Conservation (phyloP, 805 yeast genomes). For the Middelhovenomyces tepae region DNA sequence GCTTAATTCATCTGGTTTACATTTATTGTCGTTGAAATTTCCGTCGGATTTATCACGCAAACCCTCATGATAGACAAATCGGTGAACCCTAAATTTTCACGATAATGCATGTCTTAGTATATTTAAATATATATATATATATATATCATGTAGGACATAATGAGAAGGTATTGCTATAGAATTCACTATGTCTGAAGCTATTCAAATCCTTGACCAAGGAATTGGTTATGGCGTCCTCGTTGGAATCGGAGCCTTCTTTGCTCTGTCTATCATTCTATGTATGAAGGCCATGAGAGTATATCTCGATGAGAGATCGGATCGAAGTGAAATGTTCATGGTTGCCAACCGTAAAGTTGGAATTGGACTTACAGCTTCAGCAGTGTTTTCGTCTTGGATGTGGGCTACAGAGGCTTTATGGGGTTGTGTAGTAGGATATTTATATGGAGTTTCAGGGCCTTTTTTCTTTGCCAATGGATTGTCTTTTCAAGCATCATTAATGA, state of each 20-base stretch:
- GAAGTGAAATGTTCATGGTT: slow-evolving; percentile 24
- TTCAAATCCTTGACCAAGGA: too few relatives aligned
- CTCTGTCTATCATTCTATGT: slow-evolving; percentile 24
- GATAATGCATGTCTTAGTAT: too few relatives aligned
- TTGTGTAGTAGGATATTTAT: slow-evolving; percentile 33
- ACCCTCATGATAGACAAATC: too few relatives aligned
- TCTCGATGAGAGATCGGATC: slow-evolving; percentile 16
- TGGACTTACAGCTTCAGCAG: slow-evolving; percentile 38
- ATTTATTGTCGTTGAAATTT: too few relatives aligned
- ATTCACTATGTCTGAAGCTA: too few relatives aligned
- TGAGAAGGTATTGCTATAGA: too few relatives aligned
- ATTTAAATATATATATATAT: too few relatives aligned
- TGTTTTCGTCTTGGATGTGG: slow-evolving; percentile 43
- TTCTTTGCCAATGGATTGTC: slow-evolving; percentile 76
- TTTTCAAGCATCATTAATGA: slow-evolving; percentile 65
- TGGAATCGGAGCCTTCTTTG: slow-evolving; percentile 68
- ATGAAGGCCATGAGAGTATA: slow-evolving; percentile 17
- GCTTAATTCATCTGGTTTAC: too few relatives aligned
- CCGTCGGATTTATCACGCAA: too few relatives aligned
- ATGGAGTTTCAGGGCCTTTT: slow-evolving; percentile 49
- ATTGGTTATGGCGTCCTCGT: slow-evolving; percentile 79
- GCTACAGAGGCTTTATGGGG: slow-evolving; percentile 34
- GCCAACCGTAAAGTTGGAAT: slow-evolving; percentile 34
- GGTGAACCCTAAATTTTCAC: too few relatives aligned
- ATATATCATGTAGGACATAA: too few relatives aligned